Conservation (phyloP, 345 rosid species). For the Raphanus raphanistrum region DNA sequence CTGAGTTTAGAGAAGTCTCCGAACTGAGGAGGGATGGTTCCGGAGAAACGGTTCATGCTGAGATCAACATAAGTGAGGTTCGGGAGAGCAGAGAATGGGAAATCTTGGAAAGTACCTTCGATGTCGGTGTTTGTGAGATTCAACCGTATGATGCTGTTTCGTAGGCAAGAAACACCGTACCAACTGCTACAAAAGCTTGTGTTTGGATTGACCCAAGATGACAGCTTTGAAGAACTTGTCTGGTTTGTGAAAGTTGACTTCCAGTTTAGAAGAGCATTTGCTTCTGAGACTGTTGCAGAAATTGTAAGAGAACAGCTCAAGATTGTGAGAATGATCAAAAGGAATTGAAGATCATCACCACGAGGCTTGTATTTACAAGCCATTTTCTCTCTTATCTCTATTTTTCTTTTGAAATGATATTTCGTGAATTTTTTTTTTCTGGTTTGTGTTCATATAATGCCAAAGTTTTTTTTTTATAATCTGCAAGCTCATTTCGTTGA, state of each 20-base stretch:
- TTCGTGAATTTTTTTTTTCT: background rate
- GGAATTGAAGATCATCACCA: conserved; percentile 4
- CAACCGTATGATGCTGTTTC: conserved; percentile 32
- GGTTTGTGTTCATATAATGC: conserved; percentile 1
- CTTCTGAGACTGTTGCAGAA: conserved; percentile 31
- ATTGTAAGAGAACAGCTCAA: conserved; percentile 11
- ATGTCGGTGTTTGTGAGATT: conserved; percentile 36
- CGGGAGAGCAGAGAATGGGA: conserved; percentile 46
- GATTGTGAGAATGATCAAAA: conserved; percentile 24
- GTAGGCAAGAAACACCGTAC: conserved; percentile 41
- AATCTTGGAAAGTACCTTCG: conserved; percentile 48
- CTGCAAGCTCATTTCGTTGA: no score
- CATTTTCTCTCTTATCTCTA: conserved; percentile 9
- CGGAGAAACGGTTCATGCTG: conserved; percentile 42
- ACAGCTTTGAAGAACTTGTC: conserved; percentile 32
- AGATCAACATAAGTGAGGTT: conserved; percentile 43
- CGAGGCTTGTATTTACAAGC: background rate
- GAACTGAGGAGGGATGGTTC: conserved; percentile 41
- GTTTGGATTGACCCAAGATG: conserved; percentile 34
- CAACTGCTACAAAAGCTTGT: conserved; percentile 39
- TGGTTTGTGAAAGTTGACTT: conserved; percentile 39
- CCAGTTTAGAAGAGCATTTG: conserved; percentile 39
- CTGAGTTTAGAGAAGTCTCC: conserved; percentile 42
- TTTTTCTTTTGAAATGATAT: conserved; percentile 1
- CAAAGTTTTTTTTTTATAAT: no score